Evolutionary conservation across 2,329 filamentous ascomycete species (phyloP).

Genomic region (Epichloe amarillans): DNA sequence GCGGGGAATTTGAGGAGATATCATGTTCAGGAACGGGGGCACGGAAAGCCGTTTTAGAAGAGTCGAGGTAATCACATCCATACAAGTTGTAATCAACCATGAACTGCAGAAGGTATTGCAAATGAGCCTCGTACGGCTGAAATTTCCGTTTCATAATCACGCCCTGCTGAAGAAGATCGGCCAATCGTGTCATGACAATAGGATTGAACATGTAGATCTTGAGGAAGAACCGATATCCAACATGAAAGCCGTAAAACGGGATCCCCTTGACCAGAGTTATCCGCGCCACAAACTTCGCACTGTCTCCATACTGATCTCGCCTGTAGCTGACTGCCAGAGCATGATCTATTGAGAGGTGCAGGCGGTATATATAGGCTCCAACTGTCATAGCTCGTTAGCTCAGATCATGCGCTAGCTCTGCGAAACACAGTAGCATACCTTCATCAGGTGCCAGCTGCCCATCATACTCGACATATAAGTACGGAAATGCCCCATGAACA

Average conservation of each 20-base stretch:
- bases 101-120: constrained; percentile 89
- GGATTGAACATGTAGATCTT: constrained; percentile 95
- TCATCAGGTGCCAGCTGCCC: constrained; percentile 53
- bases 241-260: constrained; percentile 91
- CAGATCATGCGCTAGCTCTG: background rate
- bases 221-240: constrained; percentile 80
- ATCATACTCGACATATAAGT: constrained; percentile 80
- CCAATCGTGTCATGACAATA: constrained; percentile 69
- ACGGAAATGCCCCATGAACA: constrained; percentile 89
- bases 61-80: constrained; percentile 78
- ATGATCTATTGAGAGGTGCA: constrained; percentile 83
- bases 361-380: constrained; percentile 57
- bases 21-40: constrained; percentile 58
- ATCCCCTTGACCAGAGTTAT: constrained; percentile 86
- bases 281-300: constrained; percentile 65
- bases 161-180: constrained; percentile 78
- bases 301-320: constrained; percentile 55
- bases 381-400: constrained; percentile 33
- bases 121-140: constrained; percentile 86
- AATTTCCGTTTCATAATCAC: constrained; percentile 71
- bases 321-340: constrained; percentile 78
- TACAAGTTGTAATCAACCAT: constrained; percentile 98
- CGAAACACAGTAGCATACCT: constrained; percentile 37
- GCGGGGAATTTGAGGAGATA: constrained; percentile 43
- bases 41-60: constrained; percentile 57